phyloP scores from a whole-genome alignment of 805 yeast genomes.

The Sugiyamaella chiloensis region DNA sequence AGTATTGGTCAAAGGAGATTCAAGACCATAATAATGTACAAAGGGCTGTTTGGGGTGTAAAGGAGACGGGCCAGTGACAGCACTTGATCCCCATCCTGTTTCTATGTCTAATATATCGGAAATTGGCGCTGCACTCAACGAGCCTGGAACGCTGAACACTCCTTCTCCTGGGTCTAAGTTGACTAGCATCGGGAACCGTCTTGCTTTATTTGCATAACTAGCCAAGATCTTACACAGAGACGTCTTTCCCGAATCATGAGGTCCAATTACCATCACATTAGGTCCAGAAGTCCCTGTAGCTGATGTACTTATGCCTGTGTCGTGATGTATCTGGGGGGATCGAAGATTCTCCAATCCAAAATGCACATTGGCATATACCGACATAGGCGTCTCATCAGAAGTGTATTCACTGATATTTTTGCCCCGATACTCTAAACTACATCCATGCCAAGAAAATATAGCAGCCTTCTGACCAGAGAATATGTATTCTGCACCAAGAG shows the following conservation, averaged over 20 bases:
- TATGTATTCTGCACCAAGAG: slow-evolving; percentile 59
- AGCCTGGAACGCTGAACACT: slow-evolving; percentile 75
- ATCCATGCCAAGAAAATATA: slow-evolving; percentile 63
- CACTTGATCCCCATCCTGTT: slow-evolving; percentile 73
- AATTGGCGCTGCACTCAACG: slow-evolving; percentile 77
- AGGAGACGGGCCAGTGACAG: slow-evolving; percentile 48
- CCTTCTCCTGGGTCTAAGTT: slow-evolving; percentile 76
- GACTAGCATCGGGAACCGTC: slow-evolving; percentile 63
- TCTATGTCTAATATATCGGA: slow-evolving; percentile 73
- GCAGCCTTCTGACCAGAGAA: slow-evolving; percentile 56
- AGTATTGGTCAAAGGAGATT: slow-evolving; percentile 53
- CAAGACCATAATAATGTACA: slow-evolving; percentile 77
- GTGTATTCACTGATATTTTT: slow-evolving; percentile 47
- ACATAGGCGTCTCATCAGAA: slow-evolving; percentile 69
- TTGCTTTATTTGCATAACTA: slow-evolving; percentile 71
- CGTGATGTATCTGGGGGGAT: slow-evolving; percentile 12
- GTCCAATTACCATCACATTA: slow-evolving; percentile 71
- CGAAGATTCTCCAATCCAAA: slow-evolving; percentile 66
- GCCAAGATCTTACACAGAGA: slow-evolving; percentile 63
- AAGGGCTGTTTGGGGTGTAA: slow-evolving; percentile 82
- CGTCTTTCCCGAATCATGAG: slow-evolving; percentile 73
- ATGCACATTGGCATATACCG: slow-evolving; percentile 63
- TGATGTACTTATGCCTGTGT: neutral
- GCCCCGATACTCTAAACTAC: slow-evolving; percentile 50
- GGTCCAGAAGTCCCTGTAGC: slow-evolving; percentile 37